phyloP scores from a whole-genome alignment of 2,329 filamentous ascomycete species.

The Sporothrix sp. region DNA sequence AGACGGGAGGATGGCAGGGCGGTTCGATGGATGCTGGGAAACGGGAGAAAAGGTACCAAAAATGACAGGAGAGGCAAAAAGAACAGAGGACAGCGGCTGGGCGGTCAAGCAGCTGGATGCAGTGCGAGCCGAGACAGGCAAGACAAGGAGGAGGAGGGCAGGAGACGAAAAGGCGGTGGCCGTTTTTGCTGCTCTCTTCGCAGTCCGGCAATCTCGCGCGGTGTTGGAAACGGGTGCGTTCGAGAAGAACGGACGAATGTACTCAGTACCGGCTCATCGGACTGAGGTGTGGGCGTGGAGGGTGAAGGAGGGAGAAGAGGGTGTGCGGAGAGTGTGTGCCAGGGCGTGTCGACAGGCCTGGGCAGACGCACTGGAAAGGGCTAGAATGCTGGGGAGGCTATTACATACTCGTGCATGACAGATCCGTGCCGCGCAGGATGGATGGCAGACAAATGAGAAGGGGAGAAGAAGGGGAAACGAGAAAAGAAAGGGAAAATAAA shows the following conservation, averaged over 20 bases:
- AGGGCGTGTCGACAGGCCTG: conserved; percentile 10
- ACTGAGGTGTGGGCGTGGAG: conserved; percentile 14
- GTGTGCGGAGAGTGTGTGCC: conserved; percentile 12
- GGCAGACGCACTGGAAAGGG: conserved; percentile 11
- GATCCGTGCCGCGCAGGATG: too few species aligned
- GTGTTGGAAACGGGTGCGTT: conserved; percentile 13
- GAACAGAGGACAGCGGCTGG: not conserved
- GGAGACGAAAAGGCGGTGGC: conserved; percentile 11
- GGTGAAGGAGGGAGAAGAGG: conserved; percentile 18
- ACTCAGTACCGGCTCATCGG: conserved; percentile 26
- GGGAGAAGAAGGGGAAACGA: not conserved
- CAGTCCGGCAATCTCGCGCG: not conserved
- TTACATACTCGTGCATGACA: not conserved
- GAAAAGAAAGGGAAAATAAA: not conserved
- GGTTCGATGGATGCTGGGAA: not conserved
- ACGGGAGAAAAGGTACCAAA: not conserved
- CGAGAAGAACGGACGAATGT: conserved; percentile 22
- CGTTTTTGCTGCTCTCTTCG: not conserved
- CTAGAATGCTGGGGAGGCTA: not conserved
- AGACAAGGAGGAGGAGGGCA: too few species aligned
- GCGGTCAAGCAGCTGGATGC: not conserved
- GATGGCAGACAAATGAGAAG: not conserved
- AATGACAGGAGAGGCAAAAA: not conserved
- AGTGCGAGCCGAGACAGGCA: too few species aligned
- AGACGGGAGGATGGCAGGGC: not conserved